Evolutionary conservation across 2,329 filamentous ascomycete genomes (phyloP).

Genomic region (Colletotrichum noveboracense): DNA sequence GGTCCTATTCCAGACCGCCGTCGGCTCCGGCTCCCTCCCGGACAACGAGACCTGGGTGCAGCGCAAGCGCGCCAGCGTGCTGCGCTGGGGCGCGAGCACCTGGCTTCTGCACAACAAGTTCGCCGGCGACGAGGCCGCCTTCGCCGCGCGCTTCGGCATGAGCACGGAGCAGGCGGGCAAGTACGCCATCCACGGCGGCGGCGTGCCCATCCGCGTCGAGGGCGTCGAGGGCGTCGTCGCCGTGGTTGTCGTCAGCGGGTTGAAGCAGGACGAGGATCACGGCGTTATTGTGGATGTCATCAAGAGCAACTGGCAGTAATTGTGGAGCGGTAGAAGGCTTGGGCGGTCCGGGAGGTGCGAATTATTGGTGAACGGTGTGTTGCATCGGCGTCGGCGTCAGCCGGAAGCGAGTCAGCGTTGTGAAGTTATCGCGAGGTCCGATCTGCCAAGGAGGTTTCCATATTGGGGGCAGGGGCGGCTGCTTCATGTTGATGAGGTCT

Average conservation of each 20-base stretch:
- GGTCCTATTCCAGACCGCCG: constrained; percentile 73
- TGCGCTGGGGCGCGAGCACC: constrained; percentile 72
- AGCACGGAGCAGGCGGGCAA: constrained; percentile 57
- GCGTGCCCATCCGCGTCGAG: constrained; percentile 72
- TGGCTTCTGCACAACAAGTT: constrained; percentile 77
- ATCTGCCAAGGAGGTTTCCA: not conserved
- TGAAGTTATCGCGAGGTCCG: not conserved
- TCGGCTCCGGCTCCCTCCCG: constrained; percentile 69
- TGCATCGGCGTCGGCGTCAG: not conserved
- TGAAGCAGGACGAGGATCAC: constrained; percentile 81
- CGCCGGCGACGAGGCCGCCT: constrained; percentile 65
- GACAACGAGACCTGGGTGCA: constrained; percentile 76
- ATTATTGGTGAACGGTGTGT: not conserved
- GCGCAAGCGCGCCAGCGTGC: constrained; percentile 74
- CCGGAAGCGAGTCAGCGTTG: not conserved
- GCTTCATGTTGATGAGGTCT: not conserved
- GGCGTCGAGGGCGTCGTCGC: constrained; percentile 79
- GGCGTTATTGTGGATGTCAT: constrained; percentile 75
- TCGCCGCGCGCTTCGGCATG: constrained; percentile 70
- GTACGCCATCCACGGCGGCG: constrained; percentile 82
- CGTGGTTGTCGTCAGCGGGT: constrained; percentile 76
- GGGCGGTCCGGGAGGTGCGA: not conserved
- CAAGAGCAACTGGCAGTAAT: constrained; percentile 49
- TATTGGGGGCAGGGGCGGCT: not conserved
- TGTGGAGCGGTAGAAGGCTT: not conserved